phyloP scores from a whole-genome alignment of 768 basidiomycete genomes.

The Auricularia cornea region DNA sequence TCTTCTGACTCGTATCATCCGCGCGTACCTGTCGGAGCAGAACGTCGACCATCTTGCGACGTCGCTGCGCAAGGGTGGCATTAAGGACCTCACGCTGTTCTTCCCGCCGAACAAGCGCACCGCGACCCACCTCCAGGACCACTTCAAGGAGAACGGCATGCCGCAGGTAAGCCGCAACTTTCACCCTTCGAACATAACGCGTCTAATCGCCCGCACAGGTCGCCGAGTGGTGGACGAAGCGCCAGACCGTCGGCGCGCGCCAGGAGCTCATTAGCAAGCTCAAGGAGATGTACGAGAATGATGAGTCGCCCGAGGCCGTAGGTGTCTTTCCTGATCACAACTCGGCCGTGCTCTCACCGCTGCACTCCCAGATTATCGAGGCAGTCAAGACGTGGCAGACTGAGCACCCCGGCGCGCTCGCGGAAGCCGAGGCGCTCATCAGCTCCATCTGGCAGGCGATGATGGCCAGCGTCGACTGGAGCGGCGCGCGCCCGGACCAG shows the following conservation, averaged over 20 bases:
- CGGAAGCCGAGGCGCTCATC: constrained; percentile 63
- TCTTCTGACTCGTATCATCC: constrained; percentile 72
- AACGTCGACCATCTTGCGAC: constrained; percentile 83
- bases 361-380: constrained; percentile 35
- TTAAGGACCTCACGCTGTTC: constrained; percentile 79
- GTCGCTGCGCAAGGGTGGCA: constrained; percentile 73
- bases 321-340: background rate
- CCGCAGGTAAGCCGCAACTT: constrained; percentile 29
- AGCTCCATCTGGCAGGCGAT: constrained; percentile 90
- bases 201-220: constrained; percentile 25
- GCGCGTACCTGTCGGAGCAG: constrained; percentile 71
- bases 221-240: constrained; percentile 92
- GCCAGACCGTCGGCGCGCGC: constrained; percentile 74
- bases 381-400: constrained; percentile 31
- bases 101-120: constrained; percentile 81
- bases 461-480: constrained; percentile 79
- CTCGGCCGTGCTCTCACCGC: background rate
- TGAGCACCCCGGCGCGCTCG: constrained; percentile 18
- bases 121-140: constrained; percentile 65
- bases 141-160: constrained; percentile 76
- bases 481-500: constrained; percentile 73
- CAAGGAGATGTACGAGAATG: constrained; percentile 59
- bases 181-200: no score
- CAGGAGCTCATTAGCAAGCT: constrained; percentile 64
- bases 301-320: constrained; percentile 63